These are phyloP conservation scores for Plasmodium berghei DNA, from an alignment of 169 alveolate genomes.

Conservation along the genomic window DNA sequence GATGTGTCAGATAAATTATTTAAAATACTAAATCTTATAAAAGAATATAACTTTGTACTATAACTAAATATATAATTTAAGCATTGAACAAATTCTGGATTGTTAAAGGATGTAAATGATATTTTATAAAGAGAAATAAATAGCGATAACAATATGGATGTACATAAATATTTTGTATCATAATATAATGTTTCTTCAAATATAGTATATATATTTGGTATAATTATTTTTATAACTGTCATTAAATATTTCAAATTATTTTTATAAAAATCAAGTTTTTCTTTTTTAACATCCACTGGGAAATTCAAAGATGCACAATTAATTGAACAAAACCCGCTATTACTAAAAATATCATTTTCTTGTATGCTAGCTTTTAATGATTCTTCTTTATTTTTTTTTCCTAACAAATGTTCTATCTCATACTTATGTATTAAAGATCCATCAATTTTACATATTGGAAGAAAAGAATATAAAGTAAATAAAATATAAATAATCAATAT, in stretches of 20 bases:
- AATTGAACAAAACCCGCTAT: neutral
- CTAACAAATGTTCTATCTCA: conserved; percentile 14
- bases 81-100: conserved; percentile 28
- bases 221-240: conserved; percentile 51
- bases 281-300: conserved; percentile 68
- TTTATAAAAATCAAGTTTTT: conserved; percentile 48
- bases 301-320: conserved; percentile 12
- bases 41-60: conserved; percentile 41
- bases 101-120: conserved; percentile 1
- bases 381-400: neutral
- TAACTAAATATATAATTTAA: conserved; percentile 29
- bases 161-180: conserved; percentile 69
- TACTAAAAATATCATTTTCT: neutral
- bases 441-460: conserved; percentile 66
- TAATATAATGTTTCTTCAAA: conserved; percentile 48
- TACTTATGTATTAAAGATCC: conserved; percentile 45
- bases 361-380: neutral
- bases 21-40: conserved; percentile 23
- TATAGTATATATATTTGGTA: conserved; percentile 52
- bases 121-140: conserved; percentile 67
- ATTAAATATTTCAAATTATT: conserved; percentile 42
- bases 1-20: conserved; percentile 67
- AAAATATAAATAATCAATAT: conserved; percentile 49
- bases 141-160: conserved; percentile 37
- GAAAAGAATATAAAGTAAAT: conserved; percentile 62